These are phyloP conservation scores for Calcarisporium arbuscula DNA, from an alignment of 2,329 filamentous ascomycete genomes.

Conservation along the genomic window DNA sequence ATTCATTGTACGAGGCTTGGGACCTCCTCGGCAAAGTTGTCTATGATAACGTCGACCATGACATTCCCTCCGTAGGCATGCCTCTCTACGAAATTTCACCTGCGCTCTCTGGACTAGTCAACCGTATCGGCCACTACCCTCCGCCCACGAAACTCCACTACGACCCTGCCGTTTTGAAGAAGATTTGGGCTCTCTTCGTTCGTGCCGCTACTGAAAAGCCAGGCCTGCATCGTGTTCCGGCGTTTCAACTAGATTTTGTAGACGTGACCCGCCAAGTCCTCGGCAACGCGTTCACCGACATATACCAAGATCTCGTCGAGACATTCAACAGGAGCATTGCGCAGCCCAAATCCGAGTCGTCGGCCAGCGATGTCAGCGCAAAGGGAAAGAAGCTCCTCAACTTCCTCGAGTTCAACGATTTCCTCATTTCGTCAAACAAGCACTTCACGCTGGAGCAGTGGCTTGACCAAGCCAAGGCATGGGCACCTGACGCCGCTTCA, in stretches of 20 bases:
- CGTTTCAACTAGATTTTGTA: slow-evolving; percentile 37
- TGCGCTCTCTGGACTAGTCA: slow-evolving; percentile 29
- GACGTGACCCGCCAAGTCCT: slow-evolving; percentile 41
- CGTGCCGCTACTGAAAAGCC: slow-evolving; percentile 22
- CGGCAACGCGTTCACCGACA: slow-evolving; percentile 33
- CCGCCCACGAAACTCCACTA: slow-evolving; percentile 35
- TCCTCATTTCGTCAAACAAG: too few relatives aligned
- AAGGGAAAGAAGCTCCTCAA: too few relatives aligned
- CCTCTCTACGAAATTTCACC: slow-evolving; percentile 34
- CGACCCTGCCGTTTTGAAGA: slow-evolving; percentile 24
- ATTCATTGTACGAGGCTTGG: too few relatives aligned
- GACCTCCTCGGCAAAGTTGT: not conserved
- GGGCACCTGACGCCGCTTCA: slow-evolving; percentile 14
- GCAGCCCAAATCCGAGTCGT: too few relatives aligned
- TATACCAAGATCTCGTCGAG: slow-evolving; percentile 27
- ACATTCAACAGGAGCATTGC: slow-evolving; percentile 28
- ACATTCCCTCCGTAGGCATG: not conserved
- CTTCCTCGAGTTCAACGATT: too few relatives aligned
- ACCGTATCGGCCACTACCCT: slow-evolving; percentile 24
- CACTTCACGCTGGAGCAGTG: too few relatives aligned
- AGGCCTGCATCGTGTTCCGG: slow-evolving; percentile 30
- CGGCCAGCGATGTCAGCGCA: too few relatives aligned
- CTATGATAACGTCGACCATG: too few relatives aligned
- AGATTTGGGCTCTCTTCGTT: slow-evolving; percentile 31
- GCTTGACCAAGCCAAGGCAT: too few relatives aligned